phyloP scores from a whole-genome alignment of 179 eudicot genomes.

The Gypsophila paniculata region DNA sequence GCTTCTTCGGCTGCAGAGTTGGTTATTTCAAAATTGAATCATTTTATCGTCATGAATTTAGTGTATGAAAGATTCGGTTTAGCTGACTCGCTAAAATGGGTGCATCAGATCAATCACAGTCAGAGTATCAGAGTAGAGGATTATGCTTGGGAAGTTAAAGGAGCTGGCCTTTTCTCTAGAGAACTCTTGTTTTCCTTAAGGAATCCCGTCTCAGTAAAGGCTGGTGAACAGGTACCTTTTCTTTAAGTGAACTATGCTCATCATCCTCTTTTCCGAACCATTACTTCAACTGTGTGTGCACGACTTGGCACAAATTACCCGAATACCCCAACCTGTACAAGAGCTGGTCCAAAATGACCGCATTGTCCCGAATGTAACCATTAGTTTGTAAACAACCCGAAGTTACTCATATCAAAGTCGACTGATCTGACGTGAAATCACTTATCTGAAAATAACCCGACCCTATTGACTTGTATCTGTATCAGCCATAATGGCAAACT shows the following conservation, averaged over 20 bases:
- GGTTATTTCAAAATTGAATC: not conserved
- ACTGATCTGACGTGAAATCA: too few species aligned
- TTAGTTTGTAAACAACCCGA: too few species aligned
- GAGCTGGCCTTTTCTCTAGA: conserved; percentile 91
- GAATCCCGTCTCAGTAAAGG: conserved; percentile 68
- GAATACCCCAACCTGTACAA: too few species aligned
- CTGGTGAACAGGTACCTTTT: conserved; percentile 88
- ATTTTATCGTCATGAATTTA: not conserved
- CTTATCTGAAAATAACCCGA: too few species aligned
- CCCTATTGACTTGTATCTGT: too few species aligned
- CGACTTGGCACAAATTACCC: too few species aligned
- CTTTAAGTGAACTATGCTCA: not conserved
- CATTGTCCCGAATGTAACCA: too few species aligned
- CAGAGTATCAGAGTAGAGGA: conserved; percentile 62
- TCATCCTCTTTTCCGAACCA: not conserved
- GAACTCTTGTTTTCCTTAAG: conserved; percentile 72
- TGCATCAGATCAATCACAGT: conserved; percentile 79
- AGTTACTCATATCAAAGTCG: too few species aligned
- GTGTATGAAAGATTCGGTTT: not conserved
- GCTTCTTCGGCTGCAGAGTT: not conserved
- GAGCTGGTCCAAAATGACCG: too few species aligned
- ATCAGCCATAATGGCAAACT: too few species aligned
- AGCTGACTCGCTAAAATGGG: conserved; percentile 19
- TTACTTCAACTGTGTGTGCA: too few species aligned
- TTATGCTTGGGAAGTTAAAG: conserved; percentile 77